Percentiles rank a stretch among this genome's conserved stretches.
Conservation (phyloP, 179 eudicot species). For the Silene coronaria region DNA sequence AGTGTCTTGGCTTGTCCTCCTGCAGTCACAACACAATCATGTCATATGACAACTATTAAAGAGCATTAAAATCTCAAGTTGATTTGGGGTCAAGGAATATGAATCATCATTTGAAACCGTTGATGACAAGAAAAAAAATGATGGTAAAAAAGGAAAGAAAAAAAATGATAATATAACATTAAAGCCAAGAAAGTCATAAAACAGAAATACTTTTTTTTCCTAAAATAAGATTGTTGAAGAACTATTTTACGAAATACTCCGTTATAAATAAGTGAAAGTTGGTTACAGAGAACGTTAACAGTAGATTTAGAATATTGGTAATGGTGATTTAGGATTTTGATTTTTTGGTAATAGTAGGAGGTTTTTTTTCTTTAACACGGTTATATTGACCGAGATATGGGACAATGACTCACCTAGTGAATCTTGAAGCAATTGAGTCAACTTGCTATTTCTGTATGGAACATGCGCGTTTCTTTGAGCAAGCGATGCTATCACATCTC, state of each 20-base stretch:
- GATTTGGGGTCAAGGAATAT: background rate
- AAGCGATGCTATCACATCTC: constrained; percentile 92
- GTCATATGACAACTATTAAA: constrained; percentile 12
- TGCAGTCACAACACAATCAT: constrained; percentile 17
- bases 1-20: constrained; percentile 98
- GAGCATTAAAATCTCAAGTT: background rate
- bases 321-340: background rate
- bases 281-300: background rate
- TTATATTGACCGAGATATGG: background rate
- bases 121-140: background rate
- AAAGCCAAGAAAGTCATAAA: too few species aligned
- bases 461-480: constrained; percentile 90
- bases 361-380: background rate
- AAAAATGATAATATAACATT: background rate
- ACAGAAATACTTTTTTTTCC: too few species aligned
- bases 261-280: background rate
- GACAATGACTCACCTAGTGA: constrained; percentile 61
- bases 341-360: background rate
- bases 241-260: background rate
- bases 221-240: too few species aligned
- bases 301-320: background rate
- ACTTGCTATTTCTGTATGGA: constrained; percentile 93
- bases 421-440: constrained; percentile 91
- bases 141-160: background rate
- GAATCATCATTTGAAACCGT: background rate